These are phyloP conservation scores for Colletotrichum godetiae DNA, from an alignment of 2,329 filamentous ascomycete species.

Conservation along the genomic window DNA sequence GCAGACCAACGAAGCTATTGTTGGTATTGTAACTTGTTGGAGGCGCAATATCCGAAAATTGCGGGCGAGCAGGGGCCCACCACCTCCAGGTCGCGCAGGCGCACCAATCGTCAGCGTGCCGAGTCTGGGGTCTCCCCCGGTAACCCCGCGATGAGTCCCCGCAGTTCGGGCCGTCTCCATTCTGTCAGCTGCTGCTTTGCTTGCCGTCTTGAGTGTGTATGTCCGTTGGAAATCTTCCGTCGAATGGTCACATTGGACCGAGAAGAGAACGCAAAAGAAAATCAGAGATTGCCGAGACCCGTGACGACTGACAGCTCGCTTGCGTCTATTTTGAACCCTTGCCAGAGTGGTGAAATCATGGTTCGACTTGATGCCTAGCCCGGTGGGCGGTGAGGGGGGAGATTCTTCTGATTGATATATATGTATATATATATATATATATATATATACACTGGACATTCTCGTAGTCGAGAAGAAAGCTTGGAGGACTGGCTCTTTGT, in stretches of 20 bases:
- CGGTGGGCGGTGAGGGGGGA: conserved; percentile 1
- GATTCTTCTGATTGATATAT: neutral
- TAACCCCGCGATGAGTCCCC: conserved; percentile 28
- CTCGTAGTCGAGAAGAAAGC: neutral
- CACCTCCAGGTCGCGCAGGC: conserved; percentile 11
- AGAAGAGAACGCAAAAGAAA: neutral
- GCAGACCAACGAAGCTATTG: neutral
- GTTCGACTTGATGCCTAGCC: conserved; percentile 5
- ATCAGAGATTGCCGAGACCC: conserved; percentile 19
- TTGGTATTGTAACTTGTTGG: conserved; percentile 12
- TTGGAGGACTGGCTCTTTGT: too few relatives aligned
- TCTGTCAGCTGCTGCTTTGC: neutral
- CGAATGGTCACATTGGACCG: conserved; percentile 11
- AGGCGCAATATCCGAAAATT: conserved; percentile 24
- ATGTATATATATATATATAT: too few relatives aligned
- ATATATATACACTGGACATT: neutral
- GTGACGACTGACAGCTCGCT: conserved; percentile 20
- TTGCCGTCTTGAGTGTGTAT: neutral
- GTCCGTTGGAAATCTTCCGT: conserved; percentile 18
- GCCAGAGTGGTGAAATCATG: neutral
- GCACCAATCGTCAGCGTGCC: conserved; percentile 28
- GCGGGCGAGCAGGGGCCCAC: conserved; percentile 21
- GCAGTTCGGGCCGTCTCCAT: conserved; percentile 7
- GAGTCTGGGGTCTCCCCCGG: conserved; percentile 23
- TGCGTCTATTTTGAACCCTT: conserved; percentile 18